Evolutionary conservation across 768 basidiomycete species (phyloP).

Genomic region (Collybia nuda): DNA sequence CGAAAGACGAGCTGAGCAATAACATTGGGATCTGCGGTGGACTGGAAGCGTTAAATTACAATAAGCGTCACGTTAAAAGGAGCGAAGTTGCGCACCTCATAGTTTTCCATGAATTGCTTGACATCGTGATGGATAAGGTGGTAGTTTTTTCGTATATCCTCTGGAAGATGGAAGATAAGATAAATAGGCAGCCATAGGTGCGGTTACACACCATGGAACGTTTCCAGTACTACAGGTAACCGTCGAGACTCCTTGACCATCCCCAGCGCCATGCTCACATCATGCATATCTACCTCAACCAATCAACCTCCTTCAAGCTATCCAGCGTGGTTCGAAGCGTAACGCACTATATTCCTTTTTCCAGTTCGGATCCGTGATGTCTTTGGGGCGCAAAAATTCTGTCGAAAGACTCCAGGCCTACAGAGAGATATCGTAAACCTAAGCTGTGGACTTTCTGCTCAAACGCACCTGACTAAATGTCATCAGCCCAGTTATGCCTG

Average conservation of each 20-base stretch:
- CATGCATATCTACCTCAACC: slow-evolving; percentile 37
- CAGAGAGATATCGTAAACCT: not conserved
- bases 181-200: not conserved
- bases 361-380: slow-evolving; percentile 39
- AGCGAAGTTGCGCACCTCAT: slow-evolving; percentile 45
- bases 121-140: slow-evolving; percentile 64
- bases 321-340: not conserved
- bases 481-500: slow-evolving; percentile 65
- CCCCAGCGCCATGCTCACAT: slow-evolving; percentile 56
- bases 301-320: slow-evolving; percentile 1
- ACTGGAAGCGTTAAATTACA: slow-evolving; percentile 27
- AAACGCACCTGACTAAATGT: slow-evolving; percentile 57
- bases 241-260: slow-evolving; percentile 57
- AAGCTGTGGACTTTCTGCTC: not conserved
- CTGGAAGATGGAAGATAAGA: slow-evolving; percentile 29
- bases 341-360: slow-evolving; percentile 22
- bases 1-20: slow-evolving; percentile 57
- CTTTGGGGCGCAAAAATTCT: slow-evolving; percentile 53
- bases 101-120: slow-evolving; percentile 52
- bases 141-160: slow-evolving; percentile 61
- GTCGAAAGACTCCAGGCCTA: slow-evolving; percentile 64
- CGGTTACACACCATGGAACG: slow-evolving; percentile 59
- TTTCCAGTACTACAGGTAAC: slow-evolving; percentile 65
- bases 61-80: not conserved
- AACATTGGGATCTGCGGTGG: slow-evolving; percentile 42